Base-by-base conservation (phyloP, 345 rosid species). In the Euphorbia pulcherrima region DNA sequence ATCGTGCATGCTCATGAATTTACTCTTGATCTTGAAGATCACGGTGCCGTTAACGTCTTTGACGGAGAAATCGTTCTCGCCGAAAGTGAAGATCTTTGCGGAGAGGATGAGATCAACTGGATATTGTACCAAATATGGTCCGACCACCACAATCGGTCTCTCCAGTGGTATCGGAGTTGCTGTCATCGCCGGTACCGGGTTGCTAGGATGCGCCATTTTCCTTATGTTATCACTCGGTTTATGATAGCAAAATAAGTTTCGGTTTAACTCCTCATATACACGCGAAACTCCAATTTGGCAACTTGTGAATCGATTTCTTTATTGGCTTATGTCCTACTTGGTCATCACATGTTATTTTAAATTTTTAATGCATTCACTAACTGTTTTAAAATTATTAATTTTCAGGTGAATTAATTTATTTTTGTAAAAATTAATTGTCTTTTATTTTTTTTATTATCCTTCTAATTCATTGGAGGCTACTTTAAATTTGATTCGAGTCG, bases 21-120 rank as follows among this genome's bases (percentile, higher is more conserved):
- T 47, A 16, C 73, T 74, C 30, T 61, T 71, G 29, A 78, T 59
- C 37, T 68, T 71, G 80, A 81, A 78, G 33, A 81, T 44, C 47
- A 35, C 27, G 65, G 54, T 67, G 50, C 74, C 82, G 26, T 67
- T 62, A 6, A 27, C 41, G 21, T 65, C 79, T 0, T 69, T 52
- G 60, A 75, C 80, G 2, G 24, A 59, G 51, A 68, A 76, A 41
- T 68, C 68, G 20, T 74, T 71, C 21, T 75, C 76, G 3, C 76
- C 48, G 30, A 68, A 30, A 17, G 77, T 64, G 26, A 68, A 39
- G 27, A 72, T 47, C 69, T 77, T 77, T 59, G 72, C 6, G 44
- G 61, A 57, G 62, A 78, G n/a, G 18, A 73, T 56, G 52, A 81
- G 72, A 27, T 78, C 82, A 35, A 75, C 51, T 0, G 74, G 70